Evolutionary conservation across 768 basidiomycete species (phyloP), one percentile per base, ranked within the genome.

Genomic region (Dacryopinax primogenitus): DNA sequence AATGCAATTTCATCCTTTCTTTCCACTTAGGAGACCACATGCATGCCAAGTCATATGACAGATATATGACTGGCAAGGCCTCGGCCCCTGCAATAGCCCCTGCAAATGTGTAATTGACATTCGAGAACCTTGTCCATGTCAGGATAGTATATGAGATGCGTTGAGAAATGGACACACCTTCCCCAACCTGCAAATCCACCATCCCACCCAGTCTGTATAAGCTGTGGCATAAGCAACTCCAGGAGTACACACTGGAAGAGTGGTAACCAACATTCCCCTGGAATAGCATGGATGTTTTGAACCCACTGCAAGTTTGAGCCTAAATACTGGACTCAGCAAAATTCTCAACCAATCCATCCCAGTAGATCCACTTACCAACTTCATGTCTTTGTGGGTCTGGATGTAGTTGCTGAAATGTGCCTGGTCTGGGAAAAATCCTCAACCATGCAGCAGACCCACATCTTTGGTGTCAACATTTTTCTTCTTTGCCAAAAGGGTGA

Each of bases 11-110:
- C 39, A 74, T 71, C 1, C 70, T 69, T 6, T 64, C 16, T 7
- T 67, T 18, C 23, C 64, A 33, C 63, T 74, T 66, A 13, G 69
- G 64, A 18, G 51, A 51, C 37, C 67, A 74, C 23, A 67, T 68
- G 47, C 75, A 76, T 0, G 51, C 62, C 16, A 74, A 71, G 62
- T 76, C 73, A 64, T 76, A 70, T 7, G 34, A 45, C 15, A 63
- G 61, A 3, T 33, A 16, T 1, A 63, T 45, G 12, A 15, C 23
- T 12, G 33, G 28, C 12, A 63, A 32, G 11, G 62, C 13, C 23
- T 26, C 30, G 9, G 18, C 18, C 16, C n/a, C 23, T 15, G 18
- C 23, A 35, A 63, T 18, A 33, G 33, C 30, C 12, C 23, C n/a
- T 12, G n/a, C n/a, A n/a, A n/a, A n/a, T n/a, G n/a, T n/a, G n/a